Percentiles rank a stretch among this genome's conserved stretches.
Conservation (phyloP, 306 rosid genomes). For the Canavalia gladiata region DNA sequence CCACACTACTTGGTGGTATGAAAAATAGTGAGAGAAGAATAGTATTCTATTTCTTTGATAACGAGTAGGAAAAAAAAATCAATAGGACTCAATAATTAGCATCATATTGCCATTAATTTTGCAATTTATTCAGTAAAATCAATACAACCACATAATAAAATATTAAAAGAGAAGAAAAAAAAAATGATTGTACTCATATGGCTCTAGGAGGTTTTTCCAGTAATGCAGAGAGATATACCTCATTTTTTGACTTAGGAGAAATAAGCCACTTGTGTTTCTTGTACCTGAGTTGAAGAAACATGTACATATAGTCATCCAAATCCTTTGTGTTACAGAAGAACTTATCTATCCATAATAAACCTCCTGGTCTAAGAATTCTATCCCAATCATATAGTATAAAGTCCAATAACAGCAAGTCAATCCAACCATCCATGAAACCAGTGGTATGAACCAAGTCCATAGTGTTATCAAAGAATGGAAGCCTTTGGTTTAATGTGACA, state of each 20-base stretch:
- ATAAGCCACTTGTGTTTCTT: slow-evolving; percentile 85
- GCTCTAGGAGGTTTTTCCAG: slow-evolving; percentile 95
- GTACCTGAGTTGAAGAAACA: slow-evolving; percentile 96
- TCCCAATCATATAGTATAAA: slow-evolving; percentile 93
- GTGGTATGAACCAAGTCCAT: slow-evolving; percentile 88
- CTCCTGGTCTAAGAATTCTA: slow-evolving; percentile 85
- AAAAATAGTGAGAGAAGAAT: no score
- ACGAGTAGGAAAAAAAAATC: no score
- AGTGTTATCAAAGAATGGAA: slow-evolving; percentile 88
- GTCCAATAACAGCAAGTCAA: slow-evolving; percentile 76
- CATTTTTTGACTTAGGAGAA: slow-evolving; percentile 81
- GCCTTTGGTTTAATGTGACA: slow-evolving; percentile 77
- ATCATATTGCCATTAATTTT: neutral
- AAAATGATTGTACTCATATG: slow-evolving; percentile 54
- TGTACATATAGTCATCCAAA: slow-evolving; percentile 86
- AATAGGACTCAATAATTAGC: neutral
- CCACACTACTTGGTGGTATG: no score
- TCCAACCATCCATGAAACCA: slow-evolving; percentile 94
- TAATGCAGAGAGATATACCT: slow-evolving; percentile 86
- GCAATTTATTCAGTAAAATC: slow-evolving; percentile 18
- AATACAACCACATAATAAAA: slow-evolving; percentile 1
- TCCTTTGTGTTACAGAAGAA: slow-evolving; percentile 81
- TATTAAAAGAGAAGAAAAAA: neutral
- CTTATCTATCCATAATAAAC: slow-evolving; percentile 80
- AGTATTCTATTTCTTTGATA: no score